Evolutionary conservation across 2,329 filamentous ascomycete species (phyloP).

Genomic region (Amauroascus verrucosus): DNA sequence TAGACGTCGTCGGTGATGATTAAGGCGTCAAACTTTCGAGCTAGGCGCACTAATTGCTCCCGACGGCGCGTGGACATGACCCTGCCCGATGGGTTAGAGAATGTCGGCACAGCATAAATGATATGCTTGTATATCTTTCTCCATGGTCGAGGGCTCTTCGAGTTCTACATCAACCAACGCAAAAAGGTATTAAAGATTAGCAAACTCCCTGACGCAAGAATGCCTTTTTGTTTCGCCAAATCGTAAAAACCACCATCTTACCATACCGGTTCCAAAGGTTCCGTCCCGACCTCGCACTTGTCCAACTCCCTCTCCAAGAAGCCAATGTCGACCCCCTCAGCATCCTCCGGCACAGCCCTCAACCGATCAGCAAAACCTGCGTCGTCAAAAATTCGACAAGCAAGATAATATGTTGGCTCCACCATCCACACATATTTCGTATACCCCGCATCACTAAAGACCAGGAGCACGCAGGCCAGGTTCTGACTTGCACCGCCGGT

Average conservation of each 20-base stretch:
- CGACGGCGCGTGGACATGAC: conserved; percentile 65
- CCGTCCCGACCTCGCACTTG: conserved; percentile 39
- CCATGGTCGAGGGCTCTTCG: conserved; percentile 50
- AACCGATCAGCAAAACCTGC: conserved; percentile 59
- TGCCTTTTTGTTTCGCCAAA: neutral
- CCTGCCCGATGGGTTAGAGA: conserved; percentile 76
- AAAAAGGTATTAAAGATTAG: neutral
- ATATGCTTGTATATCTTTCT: conserved; percentile 76
- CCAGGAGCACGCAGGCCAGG: conserved; percentile 63
- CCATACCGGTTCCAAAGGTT: conserved; percentile 38
- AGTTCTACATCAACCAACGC: neutral
- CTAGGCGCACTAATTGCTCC: conserved; percentile 60
- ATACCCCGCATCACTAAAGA: conserved; percentile 67
- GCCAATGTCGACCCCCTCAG: conserved; percentile 62
- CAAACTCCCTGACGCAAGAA: neutral
- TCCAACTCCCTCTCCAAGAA: conserved; percentile 45
- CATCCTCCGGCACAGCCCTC: conserved; percentile 63
- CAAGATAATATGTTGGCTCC: conserved; percentile 74
- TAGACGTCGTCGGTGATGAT: conserved; percentile 87
- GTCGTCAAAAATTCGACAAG: conserved; percentile 75
- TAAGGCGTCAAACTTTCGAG: conserved; percentile 69
- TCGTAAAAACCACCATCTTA: neutral
- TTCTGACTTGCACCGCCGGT: conserved; percentile 80
- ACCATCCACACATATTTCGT: conserved; percentile 72
- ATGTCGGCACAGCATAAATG: conserved; percentile 81